Evolutionary conservation across 176 grass and related monocot genomes (phyloP), one percentile per base, ranked within the genome.

Genomic region (Dendrocalamus sinicus): DNA sequence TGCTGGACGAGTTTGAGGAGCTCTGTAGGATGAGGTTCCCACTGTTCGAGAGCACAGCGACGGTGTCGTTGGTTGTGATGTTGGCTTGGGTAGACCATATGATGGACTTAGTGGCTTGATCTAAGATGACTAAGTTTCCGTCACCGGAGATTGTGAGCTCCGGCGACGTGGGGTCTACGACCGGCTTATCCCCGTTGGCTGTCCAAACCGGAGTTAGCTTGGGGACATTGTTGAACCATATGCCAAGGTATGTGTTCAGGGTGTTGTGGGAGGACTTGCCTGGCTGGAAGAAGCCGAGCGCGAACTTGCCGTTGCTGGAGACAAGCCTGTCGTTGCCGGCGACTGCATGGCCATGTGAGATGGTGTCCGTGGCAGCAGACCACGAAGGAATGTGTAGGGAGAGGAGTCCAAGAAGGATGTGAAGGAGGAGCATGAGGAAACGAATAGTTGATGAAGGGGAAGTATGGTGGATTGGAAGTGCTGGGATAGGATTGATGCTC

Each of bases 1-100:
- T 43, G 60, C 24, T 32, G 24, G 77, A 81, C 16, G 83, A 54
- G 40, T 80, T 55, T 23, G 37, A 20, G 28, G 39, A 28, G 41
- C 55, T 79, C n/a, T 73, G 63, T 26, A 92, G 81, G 44, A 92
- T 41, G 48, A 92, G 70, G 30, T 92, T 92, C 30, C 87, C 91
- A 14, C 13, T 81, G 63, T 84, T 83, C 20, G 81, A 13, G 11
- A 89, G 84, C 19, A 72, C 50, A 5, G 83, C 83, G 4, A 45
- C 32, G 17, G 86, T 85, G 40, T 48, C 45, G 16, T 9, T 72
- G 37, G 45, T 41, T 48, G 26, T 48, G 54, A 26, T n/a, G 44
- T 58, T 84, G n/a, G 78, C 65, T 13, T 16, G 44, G 37, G 78
- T 89, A 6, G 90, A 89, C 90, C 90, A 92, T 17, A 87, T 43